phyloP scores from a whole-genome alignment of 129 eudicot genomes.

The Flaveria ramosissima region DNA sequence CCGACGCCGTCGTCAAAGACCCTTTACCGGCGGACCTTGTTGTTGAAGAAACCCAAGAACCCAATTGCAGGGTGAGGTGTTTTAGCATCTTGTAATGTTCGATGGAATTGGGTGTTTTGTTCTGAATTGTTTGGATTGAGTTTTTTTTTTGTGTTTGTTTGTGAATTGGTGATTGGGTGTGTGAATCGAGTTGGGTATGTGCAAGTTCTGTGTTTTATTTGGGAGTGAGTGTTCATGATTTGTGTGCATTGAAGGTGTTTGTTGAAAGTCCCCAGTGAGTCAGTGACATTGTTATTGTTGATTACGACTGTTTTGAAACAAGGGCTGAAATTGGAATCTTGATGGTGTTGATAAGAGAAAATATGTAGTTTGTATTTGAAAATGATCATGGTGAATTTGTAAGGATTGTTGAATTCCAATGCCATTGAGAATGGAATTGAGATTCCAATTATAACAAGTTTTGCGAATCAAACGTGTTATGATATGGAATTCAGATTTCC shows the following conservation, averaged over 20 bases:
- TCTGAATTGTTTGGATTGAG: too few species aligned
- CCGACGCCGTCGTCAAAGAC: conserved; percentile 41
- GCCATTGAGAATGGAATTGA: too few species aligned
- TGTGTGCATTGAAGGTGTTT: conserved; percentile 32
- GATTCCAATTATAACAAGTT: too few species aligned
- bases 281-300: conserved; percentile 5
- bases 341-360: conserved; percentile 4
- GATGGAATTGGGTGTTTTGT: too few species aligned
- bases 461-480: too few species aligned
- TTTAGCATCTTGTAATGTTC: neutral
- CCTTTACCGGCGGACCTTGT: conserved; percentile 77
- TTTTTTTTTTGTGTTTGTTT: too few species aligned
- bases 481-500: too few species aligned
- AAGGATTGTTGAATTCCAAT: too few species aligned
- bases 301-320: neutral
- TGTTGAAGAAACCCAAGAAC: conserved; percentile 62
- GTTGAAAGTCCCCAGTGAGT: conserved; percentile 24
- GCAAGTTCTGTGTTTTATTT: neutral
- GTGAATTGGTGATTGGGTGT: too few species aligned
- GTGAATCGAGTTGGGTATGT: too few species aligned
- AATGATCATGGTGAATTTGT: neutral
- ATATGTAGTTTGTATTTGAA: conserved; percentile 2
- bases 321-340: neutral
- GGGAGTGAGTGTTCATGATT: neutral
- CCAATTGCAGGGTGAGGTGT: conserved; percentile 75